Conservation (phyloP, 495 filamentous ascomycete genomes). For the Aspergillus incahuasiensis region DNA sequence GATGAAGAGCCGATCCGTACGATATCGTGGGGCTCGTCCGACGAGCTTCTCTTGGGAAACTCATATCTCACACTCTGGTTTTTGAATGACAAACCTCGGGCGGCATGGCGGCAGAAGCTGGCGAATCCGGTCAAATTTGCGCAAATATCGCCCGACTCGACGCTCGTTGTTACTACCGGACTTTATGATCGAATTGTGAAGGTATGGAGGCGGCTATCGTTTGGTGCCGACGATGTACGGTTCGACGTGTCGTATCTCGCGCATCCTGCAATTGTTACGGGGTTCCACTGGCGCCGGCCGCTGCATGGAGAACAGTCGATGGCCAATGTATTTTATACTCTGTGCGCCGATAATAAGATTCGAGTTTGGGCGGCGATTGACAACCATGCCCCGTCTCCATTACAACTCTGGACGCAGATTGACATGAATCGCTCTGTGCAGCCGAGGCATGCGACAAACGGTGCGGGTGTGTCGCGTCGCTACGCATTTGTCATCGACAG, state of each 20-base stretch:
- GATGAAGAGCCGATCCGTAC: conserved; percentile 50
- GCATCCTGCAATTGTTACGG: conserved; percentile 75
- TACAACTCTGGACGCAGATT: conserved; percentile 79
- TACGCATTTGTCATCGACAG: conserved; percentile 85
- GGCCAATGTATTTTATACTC: conserved; percentile 89
- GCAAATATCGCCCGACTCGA: conserved; percentile 77
- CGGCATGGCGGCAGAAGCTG: conserved; percentile 70
- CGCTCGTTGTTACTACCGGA: conserved; percentile 78
- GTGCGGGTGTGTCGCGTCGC: conserved; percentile 36
- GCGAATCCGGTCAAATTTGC: conserved; percentile 73
- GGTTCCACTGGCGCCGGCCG: conserved; percentile 78
- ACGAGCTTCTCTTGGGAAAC: conserved; percentile 77
- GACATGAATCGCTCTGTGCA: conserved; percentile 74
- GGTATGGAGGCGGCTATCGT: conserved; percentile 87
- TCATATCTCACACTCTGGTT: conserved; percentile 68
- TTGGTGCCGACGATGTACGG: conserved; percentile 72
- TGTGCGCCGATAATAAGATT: conserved; percentile 78
- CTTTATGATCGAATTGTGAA: conserved; percentile 80
- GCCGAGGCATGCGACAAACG: conserved; percentile 40
- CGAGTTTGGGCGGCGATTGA: conserved; percentile 81
- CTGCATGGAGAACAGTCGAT: conserved; percentile 70
- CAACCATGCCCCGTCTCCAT: conserved; percentile 60
- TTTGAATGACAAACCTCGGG: conserved; percentile 39
- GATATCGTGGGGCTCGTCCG: conserved; percentile 79
- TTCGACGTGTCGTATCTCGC: conserved; percentile 89